phyloP scores from a whole-genome alignment of 1,284 basidiomycete species.

The Anthracocystis panici-leucophaei region DNA sequence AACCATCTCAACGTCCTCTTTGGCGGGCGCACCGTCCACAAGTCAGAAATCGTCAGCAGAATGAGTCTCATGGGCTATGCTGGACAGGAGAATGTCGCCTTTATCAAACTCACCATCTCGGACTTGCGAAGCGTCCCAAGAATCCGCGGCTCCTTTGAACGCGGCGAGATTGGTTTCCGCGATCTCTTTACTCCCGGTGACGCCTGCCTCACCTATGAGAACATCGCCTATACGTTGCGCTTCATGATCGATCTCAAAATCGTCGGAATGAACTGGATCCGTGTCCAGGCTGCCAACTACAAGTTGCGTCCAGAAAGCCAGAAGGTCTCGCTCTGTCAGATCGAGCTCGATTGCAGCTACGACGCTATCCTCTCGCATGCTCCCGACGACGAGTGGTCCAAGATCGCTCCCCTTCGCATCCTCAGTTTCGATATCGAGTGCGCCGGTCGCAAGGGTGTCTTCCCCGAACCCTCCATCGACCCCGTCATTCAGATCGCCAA shows the following conservation, averaged over 20 bases:
- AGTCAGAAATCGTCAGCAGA: conserved; percentile 53
- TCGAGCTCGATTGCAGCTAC: conserved; percentile 65
- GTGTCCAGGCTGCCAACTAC: conserved; percentile 61
- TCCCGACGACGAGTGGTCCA: conserved; percentile 67
- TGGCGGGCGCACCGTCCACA: conserved; percentile 53
- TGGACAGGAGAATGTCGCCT: conserved; percentile 64
- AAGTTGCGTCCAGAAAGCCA: conserved; percentile 52
- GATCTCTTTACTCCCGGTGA: conserved; percentile 65
- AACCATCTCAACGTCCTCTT: conserved; percentile 66
- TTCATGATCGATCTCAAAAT: conserved; percentile 69
- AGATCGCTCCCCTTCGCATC: conserved; percentile 67
- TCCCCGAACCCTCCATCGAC: conserved; percentile 65
- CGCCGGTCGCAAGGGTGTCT: conserved; percentile 69
- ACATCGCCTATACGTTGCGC: conserved; percentile 67
- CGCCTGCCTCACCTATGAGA: conserved; percentile 63
- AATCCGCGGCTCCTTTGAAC: conserved; percentile 64
- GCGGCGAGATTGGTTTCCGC: conserved; percentile 66
- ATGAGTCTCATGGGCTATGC: conserved; percentile 67
- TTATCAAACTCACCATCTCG: conserved; percentile 64
- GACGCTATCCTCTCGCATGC: conserved; percentile 62
- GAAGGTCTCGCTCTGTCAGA: conserved; percentile 64
- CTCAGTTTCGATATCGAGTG: conserved; percentile 70
- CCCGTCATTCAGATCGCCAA: conserved; percentile 69
- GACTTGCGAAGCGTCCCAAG: conserved; percentile 62
- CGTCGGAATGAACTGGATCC: conserved; percentile 69